A percentile compares a stretch with the other conserved stretches of the same genome.
These are phyloP conservation scores for Scheffersomyces stipitis DNA, from an alignment of 805 yeast species.

Conservation along the genomic window DNA sequence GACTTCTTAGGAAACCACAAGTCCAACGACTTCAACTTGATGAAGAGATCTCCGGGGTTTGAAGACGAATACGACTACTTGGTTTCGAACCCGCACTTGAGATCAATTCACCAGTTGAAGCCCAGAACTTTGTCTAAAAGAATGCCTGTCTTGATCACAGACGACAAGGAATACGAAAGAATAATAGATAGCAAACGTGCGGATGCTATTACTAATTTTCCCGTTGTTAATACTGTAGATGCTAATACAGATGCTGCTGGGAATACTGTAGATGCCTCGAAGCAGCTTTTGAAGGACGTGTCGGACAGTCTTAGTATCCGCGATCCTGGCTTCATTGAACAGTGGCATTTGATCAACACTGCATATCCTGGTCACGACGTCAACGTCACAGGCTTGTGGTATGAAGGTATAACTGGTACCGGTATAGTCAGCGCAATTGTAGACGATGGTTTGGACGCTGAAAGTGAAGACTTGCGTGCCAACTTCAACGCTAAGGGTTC, in stretches of 20 bases:
- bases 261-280: slow-evolving; percentile 55
- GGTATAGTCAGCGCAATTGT: slow-evolving; percentile 85
- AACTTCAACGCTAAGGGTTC: slow-evolving; percentile 80
- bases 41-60: slow-evolving; percentile 29
- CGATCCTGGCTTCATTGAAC: slow-evolving; percentile 81
- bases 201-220: too few species aligned
- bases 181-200: background rate
- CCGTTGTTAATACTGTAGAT: too few species aligned
- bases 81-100: slow-evolving; percentile 28
- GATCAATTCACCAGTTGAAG: slow-evolving; percentile 54
- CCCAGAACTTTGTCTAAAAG: slow-evolving; percentile 56
- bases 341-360: slow-evolving; percentile 91
- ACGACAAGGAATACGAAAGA: slow-evolving; percentile 6
- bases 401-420: slow-evolving; percentile 72
- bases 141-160: slow-evolving; percentile 49
- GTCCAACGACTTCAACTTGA: slow-evolving; percentile 23
- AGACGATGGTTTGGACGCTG: slow-evolving; percentile 92
- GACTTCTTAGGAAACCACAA: slow-evolving; percentile 35
- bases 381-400: slow-evolving; percentile 86
- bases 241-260: too few species aligned
- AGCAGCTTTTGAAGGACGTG: slow-evolving; percentile 46
- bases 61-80: slow-evolving; percentile 25
- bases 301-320: slow-evolving; percentile 56
- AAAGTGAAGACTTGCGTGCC: slow-evolving; percentile 65
- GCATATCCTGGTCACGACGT: slow-evolving; percentile 77